Conservation (phyloP, 495 filamentous ascomycete species). For the Pyronema domesticum region DNA sequence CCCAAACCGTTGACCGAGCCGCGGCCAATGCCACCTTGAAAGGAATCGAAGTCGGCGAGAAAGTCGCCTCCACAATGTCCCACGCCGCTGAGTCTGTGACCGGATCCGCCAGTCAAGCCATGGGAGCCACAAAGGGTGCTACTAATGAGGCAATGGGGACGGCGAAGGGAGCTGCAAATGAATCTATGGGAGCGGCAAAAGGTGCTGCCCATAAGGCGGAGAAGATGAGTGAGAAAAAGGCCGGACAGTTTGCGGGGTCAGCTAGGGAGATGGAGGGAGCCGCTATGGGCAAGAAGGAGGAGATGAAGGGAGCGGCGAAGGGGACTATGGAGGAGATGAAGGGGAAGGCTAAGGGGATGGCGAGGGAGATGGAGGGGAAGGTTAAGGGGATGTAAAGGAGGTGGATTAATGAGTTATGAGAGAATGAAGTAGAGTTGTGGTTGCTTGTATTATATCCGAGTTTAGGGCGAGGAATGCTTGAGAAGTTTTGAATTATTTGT, state of each 20-base stretch:
- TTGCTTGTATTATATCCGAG: too few relatives aligned
- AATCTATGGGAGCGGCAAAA: neutral
- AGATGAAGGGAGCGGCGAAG: slow-evolving; percentile 12
- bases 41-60: slow-evolving; percentile 21
- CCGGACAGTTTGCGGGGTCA: slow-evolving; percentile 7
- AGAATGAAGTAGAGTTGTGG: too few relatives aligned
- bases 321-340: slow-evolving; percentile 12
- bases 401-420: too few relatives aligned
- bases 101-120: neutral
- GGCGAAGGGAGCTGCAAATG: neutral
- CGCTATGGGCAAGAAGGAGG: slow-evolving; percentile 10
- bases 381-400: neutral
- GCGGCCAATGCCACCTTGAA: slow-evolving; percentile 16
- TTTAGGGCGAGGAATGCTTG: too few relatives aligned
- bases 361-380: slow-evolving; percentile 10
- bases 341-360: slow-evolving; percentile 11
- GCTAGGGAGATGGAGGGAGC: slow-evolving; percentile 6
- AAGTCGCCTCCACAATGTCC: neutral
- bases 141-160: neutral
- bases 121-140: neutral
- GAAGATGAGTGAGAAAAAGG: slow-evolving; percentile 5
- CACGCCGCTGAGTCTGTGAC: neutral
- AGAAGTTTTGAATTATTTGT: too few relatives aligned
- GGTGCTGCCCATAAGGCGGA: neutral
- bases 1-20: slow-evolving; percentile 12